A percentile compares a stretch with the other conserved stretches of the same genome.
phyloP scores from a whole-genome alignment of 176 grass and related monocot genomes.

The Carex myosuroides region DNA sequence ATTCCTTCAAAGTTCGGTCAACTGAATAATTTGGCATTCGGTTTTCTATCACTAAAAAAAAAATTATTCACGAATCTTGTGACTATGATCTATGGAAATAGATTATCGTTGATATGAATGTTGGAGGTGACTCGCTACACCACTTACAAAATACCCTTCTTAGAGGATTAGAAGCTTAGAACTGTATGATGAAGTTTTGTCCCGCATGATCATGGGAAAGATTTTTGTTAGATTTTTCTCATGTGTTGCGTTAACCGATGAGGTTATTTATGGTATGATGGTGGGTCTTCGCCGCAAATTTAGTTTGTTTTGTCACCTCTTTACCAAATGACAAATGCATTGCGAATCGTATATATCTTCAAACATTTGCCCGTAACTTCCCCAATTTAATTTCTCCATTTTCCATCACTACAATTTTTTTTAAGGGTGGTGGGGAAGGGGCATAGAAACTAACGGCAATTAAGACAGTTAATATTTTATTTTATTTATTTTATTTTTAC shows the following conservation, averaged over 20 bases:
- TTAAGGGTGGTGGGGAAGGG: not conserved
- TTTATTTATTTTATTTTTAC: not conserved
- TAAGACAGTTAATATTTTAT: not conserved
- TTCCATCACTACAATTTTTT: not conserved
- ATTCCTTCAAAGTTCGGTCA: too few relatives aligned
- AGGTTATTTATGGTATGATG: not conserved
- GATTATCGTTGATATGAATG: too few relatives aligned
- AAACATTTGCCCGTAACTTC: not conserved
- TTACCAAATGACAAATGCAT: not conserved
- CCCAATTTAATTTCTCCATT: not conserved
- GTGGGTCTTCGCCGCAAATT: slow-evolving; percentile 14
- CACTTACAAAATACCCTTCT: not conserved
- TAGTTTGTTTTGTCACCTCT: slow-evolving; percentile 11
- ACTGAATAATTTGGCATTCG: too few relatives aligned
- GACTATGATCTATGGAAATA: too few relatives aligned
- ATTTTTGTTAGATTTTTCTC: not conserved
- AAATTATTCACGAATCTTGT: too few relatives aligned
- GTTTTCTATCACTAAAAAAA: too few relatives aligned
- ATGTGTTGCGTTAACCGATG: not conserved
- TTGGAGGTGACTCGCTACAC: not conserved
- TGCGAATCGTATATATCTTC: not conserved
- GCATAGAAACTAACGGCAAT: not conserved
- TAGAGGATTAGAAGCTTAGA: not conserved
- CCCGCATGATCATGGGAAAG: not conserved
- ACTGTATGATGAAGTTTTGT: not conserved